Evolutionary conservation across 306 rosid species (phyloP), one percentile per base, ranked within the genome.

Genomic region (Prunus mume): DNA sequence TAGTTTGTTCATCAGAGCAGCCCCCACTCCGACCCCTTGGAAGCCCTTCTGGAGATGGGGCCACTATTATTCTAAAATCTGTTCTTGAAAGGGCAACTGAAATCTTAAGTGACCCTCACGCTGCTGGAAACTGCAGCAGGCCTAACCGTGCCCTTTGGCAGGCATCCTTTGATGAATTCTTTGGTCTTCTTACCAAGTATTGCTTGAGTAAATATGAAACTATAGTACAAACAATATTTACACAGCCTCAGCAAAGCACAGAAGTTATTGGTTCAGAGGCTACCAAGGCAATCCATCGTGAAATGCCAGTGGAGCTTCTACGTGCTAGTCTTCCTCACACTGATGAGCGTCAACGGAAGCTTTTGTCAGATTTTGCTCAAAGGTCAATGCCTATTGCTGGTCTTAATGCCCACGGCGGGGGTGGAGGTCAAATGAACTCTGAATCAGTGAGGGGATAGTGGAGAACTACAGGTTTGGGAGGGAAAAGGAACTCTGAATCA

Each of bases 321-420:
- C 93, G 97, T 10, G 98, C 99, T 24, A 96, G 99, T 83, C 91
- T 96, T 78, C 99, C 99, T 81, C 99, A 96, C 84, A 96, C 99
- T 0, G 85, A 93, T 69, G 98, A 93, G 73, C 84, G 78, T 18
- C 86, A 82, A 22, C 74, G 83, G 55, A 73, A 91, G 85, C 78
- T 82, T 45, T 75, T 96, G 72, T 84, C 88, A 25, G 98, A 93
- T 78, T 96, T 96, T 32, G 92, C 98, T 46, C 99, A 86, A 78
- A 98, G 98, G 41, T 91, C 99, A 11, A 85, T 93, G 88, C 90
- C 91, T n/a, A 72, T 77, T 20, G 57, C 89, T 77, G 93, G 80
- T 58, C 71, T 89, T 72, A 89, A 77, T 68, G 69, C 82, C 0
- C 86, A 78, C 41, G 81, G 89, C 25, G 83, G 90, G 49, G 77